Percentiles rank a stretch among this genome's conserved stretches.
phyloP scores from a whole-genome alignment of 306 rosid genomes.

The Vigna hirtella region DNA sequence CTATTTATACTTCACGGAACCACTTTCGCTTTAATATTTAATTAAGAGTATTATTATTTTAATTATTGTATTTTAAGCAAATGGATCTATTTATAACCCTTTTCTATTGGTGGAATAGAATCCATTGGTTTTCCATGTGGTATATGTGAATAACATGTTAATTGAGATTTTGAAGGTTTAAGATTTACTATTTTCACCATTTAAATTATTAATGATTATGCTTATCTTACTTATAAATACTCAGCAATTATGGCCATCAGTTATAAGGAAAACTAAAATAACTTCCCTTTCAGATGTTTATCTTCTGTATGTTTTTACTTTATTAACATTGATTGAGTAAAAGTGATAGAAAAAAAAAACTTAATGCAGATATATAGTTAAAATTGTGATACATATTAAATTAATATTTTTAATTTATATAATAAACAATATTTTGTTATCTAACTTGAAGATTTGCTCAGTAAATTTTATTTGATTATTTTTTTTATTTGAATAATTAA shows the following conservation, averaged over 20 bases:
- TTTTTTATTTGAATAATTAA: no score
- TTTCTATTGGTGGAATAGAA: not conserved
- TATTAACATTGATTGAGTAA: no score
- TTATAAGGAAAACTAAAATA: not conserved
- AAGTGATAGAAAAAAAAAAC: no score
- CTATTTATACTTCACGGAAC: slow-evolving; percentile 35
- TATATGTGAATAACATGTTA: not conserved
- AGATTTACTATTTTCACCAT: not conserved
- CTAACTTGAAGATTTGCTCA: no score
- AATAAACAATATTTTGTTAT: no score
- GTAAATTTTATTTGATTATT: no score
- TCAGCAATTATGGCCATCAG: no score
- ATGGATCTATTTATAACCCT: not conserved
- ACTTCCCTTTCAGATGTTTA: not conserved
- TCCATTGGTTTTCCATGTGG: not conserved
- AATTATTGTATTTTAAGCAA: not conserved
- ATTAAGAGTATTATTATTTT: not conserved
- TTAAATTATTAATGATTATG: not conserved
- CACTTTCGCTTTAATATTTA: not conserved
- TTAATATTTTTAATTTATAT: no score
- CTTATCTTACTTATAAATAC: not conserved
- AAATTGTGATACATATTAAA: no score
- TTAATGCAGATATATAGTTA: no score
- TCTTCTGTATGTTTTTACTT: no score
- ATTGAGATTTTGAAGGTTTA: not conserved